Base-by-base conservation (phyloP, 2,329 filamentous ascomycete species). In the Alternaria arbusti region DNA sequence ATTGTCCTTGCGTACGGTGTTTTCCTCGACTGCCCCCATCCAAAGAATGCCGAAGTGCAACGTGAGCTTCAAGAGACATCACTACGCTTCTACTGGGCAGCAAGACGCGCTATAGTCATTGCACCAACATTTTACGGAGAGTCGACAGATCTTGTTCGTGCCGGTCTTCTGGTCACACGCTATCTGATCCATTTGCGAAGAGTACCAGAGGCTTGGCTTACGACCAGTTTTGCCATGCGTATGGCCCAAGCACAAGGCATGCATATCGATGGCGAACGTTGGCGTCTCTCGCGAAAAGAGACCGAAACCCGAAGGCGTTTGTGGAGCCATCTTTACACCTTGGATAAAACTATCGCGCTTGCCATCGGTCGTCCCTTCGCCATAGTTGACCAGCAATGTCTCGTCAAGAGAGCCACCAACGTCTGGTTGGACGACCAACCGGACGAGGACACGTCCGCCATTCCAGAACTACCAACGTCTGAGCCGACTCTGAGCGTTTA, bases 181-280 rank as follows among this genome's bases (percentile, higher is more conserved):
- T 82, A 82, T 64, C 71, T 82, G 15, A 76, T 82, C 22, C 81
- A 81, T 52, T 66, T 78, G n/a, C 70, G 79, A 26, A 74, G 80
- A 46, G 75, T 78, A 1, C 74, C 80, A 0, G 81, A 82, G 61
- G 76, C 75, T 6, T 83, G 81, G 81, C 73, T 83, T 2, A 83
- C 81, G 1, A 77, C 76, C 5, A 80, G 80, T 63, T 82, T 83
- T 46, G 81, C 81, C 1, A 80, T 82, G 67, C 79, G 81, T 13
- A 81, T 82, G 78, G 81, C 81, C 6, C 79, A 82, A 60, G 81
- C 80, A 0, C 81, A 83, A 55, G 81, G 81, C 1, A 82, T 82
- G 72, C 81, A 83, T 57, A 79, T 82, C 22, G 81, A 83, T 61
- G 81, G 81, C 8, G 78, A 80, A 59, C 71, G 77, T 15, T 82